phyloP scores from a whole-genome alignment of 2,329 filamentous ascomycete genomes.

The Verruconis gallopava region DNA sequence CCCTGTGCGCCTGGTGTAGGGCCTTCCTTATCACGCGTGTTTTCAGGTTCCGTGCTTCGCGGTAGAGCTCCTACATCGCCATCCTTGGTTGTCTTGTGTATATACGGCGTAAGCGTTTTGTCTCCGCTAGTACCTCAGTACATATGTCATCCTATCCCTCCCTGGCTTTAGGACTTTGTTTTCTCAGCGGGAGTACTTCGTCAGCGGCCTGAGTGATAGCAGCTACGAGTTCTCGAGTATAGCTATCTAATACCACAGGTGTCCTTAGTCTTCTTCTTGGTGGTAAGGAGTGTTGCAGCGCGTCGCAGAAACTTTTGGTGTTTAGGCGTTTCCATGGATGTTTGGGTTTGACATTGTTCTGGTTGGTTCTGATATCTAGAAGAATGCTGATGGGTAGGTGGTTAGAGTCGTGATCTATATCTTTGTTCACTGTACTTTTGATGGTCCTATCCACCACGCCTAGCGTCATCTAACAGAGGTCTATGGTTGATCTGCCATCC shows the following conservation, averaged over 20 bases:
- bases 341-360: slow-evolving; percentile 11
- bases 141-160: slow-evolving; percentile 11
- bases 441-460: no score
- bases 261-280: slow-evolving; percentile 11
- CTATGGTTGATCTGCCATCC: no score
- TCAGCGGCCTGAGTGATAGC: no score
- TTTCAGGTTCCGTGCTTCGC: slow-evolving; percentile 3
- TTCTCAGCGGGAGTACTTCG: no score
- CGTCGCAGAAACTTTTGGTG: slow-evolving; percentile 3
- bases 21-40: slow-evolving; percentile 8
- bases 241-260: no score
- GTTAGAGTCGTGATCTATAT: slow-evolving; percentile 16
- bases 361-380: no score
- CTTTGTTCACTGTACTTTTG: no score
- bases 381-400: slow-evolving; percentile 16
- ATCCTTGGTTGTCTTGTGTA: background rate
- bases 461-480: no score
- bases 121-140: slow-evolving; percentile 10
- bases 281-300: slow-evolving; percentile 11
- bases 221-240: no score
- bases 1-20: slow-evolving; percentile 6
- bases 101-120: slow-evolving; percentile 12
- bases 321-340: slow-evolving; percentile 10
- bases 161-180: slow-evolving; percentile 10
- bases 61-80: background rate